Evolutionary conservation across 768 basidiomycete species (phyloP).

Genomic region (Agaricus bisporus): DNA sequence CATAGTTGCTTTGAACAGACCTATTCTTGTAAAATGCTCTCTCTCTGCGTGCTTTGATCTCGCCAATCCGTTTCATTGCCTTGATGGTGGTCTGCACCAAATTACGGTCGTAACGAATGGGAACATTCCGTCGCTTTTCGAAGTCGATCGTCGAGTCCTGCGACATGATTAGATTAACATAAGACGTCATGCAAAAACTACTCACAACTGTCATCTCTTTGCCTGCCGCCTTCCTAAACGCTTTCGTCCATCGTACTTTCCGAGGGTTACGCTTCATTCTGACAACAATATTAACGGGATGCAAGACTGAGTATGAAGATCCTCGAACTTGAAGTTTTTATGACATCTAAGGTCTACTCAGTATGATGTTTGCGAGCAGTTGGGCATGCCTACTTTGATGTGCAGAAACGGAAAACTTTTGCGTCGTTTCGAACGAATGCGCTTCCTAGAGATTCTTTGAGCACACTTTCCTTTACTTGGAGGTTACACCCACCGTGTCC

Average conservation of each 20-base stretch:
- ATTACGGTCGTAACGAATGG: conserved; percentile 95
- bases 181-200: conserved; percentile 9
- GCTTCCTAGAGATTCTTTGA: conserved; percentile 43
- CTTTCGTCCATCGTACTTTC: conserved; percentile 99
- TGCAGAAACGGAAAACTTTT: conserved; percentile 97
- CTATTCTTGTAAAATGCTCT: conserved; percentile 95
- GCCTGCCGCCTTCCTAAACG: conserved; percentile 96
- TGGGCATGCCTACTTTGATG: conserved; percentile 70
- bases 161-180: not conserved
- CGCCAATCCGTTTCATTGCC: conserved; percentile 92
- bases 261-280: conserved; percentile 99
- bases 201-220: conserved; percentile 99
- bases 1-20: conserved; percentile 26
- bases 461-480: not conserved
- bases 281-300: conserved; percentile 5
- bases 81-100: conserved; percentile 88
- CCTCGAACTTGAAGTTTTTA: conserved; percentile 94
- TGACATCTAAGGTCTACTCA: conserved; percentile 61
- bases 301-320: not conserved
- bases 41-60: conserved; percentile 88
- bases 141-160: conserved; percentile 99
- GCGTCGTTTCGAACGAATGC: conserved; percentile 98
- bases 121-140: conserved; percentile 97
- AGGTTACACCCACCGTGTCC: conserved; percentile 66
- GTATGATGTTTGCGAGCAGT: not conserved